These are phyloP conservation scores for Vachellia collinsii DNA, from an alignment of 306 rosid genomes.

Conservation along the genomic window DNA sequence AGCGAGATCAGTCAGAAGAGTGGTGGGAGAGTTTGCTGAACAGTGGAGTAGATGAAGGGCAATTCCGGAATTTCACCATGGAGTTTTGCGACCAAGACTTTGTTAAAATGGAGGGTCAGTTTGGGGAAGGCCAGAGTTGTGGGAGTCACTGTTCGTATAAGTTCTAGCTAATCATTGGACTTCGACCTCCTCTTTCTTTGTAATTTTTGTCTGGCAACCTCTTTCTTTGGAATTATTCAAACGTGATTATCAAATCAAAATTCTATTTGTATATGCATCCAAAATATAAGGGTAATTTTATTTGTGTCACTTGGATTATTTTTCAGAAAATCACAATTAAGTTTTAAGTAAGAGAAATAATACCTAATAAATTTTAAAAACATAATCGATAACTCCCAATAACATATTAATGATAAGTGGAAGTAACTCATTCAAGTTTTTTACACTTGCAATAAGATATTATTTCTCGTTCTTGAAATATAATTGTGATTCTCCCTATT, in stretches of 20 bases:
- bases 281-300: too few relatives aligned
- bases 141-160: background rate
- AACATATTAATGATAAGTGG: too few relatives aligned
- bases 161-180: background rate
- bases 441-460: too few relatives aligned
- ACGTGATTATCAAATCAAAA: background rate
- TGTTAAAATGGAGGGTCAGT: background rate
- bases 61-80: background rate
- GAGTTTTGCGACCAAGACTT: background rate
- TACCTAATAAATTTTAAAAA: too few relatives aligned
- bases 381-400: too few relatives aligned
- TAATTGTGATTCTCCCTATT: too few relatives aligned
- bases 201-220: too few relatives aligned
- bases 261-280: background rate
- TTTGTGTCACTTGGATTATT: too few relatives aligned
- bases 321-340: too few relatives aligned
- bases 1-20: background rate
- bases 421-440: too few relatives aligned
- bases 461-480: too few relatives aligned
- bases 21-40: constrained; percentile 3
- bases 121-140: background rate
- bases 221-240: background rate
- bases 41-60: background rate
- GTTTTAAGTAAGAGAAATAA: too few relatives aligned
- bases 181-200: background rate